Conservation (phyloP, 2,329 filamentous ascomycete species). For the Talaromyces funiculosus region DNA sequence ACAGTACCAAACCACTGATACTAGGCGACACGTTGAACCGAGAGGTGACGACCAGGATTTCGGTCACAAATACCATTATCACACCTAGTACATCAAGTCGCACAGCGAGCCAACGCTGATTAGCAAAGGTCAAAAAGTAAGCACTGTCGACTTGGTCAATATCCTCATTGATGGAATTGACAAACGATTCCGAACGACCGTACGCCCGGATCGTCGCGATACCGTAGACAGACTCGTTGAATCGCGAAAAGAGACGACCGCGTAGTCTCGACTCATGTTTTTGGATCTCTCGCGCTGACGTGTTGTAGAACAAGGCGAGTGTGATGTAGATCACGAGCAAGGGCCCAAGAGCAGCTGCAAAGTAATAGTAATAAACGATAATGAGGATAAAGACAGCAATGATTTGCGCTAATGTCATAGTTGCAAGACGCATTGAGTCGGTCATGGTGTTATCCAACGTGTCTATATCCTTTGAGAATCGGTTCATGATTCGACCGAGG, state of each 20-base stretch:
- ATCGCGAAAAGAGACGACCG: conserved; percentile 68
- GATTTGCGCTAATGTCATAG: conserved; percentile 72
- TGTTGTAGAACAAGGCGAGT: conserved; percentile 74
- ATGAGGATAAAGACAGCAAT: conserved; percentile 75
- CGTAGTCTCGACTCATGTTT: conserved; percentile 79
- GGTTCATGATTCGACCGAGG: conserved; percentile 82
- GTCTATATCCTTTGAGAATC: conserved; percentile 85
- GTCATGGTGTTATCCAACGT: conserved; percentile 86
- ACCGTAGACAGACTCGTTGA: conserved; percentile 70
- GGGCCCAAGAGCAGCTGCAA: conserved; percentile 55
- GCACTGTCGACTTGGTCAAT: conserved; percentile 92
- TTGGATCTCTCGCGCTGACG: conserved; percentile 83
- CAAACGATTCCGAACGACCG: conserved; percentile 71
- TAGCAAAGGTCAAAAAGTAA: conserved; percentile 92
- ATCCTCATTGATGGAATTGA: conserved; percentile 58
- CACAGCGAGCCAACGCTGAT: conserved; percentile 86
- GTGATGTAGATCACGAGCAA: conserved; percentile 70
- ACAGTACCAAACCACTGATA: conserved; percentile 84
- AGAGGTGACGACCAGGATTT: conserved; percentile 70
- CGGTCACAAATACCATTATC: conserved; percentile 76
- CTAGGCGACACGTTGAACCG: conserved; percentile 58
- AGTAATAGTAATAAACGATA: conserved; percentile 83
- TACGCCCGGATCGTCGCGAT: conserved; percentile 85
- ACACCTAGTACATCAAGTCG: conserved; percentile 82
- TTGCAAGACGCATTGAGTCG: conserved; percentile 83